These are phyloP conservation scores for Clitopilus hobsonii DNA, from an alignment of 768 basidiomycete genomes.

Conservation along the genomic window DNA sequence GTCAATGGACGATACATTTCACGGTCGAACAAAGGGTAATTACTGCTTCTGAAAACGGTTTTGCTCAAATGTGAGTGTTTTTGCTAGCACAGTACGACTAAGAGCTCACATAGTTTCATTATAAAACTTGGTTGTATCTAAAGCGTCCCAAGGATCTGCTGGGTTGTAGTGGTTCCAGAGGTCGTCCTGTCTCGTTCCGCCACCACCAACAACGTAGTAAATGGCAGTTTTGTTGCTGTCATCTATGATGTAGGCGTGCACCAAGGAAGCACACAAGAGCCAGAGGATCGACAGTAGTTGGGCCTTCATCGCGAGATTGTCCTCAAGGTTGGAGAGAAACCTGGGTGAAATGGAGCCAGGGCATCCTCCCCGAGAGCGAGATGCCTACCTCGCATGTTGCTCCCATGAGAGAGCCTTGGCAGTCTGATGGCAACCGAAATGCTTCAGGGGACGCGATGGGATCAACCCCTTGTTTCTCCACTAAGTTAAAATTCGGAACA, in stretches of 20 bases:
- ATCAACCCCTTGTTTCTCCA: too few relatives aligned
- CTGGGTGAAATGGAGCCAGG: too few relatives aligned
- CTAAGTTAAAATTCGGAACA: too few relatives aligned
- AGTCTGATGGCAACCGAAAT: too few relatives aligned
- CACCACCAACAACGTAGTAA: not conserved
- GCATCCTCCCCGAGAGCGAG: too few relatives aligned
- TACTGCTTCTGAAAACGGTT: not conserved
- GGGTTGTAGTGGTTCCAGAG: not conserved
- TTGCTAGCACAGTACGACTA: not conserved
- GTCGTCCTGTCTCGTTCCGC: not conserved
- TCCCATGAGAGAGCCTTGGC: too few relatives aligned
- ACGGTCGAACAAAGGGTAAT: not conserved
- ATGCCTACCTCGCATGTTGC: not conserved
- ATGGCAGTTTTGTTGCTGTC: not conserved
- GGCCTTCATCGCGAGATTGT: not conserved
- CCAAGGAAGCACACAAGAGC: not conserved
- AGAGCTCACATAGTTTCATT: not conserved
- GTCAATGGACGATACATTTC: not conserved
- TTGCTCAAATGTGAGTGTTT: not conserved
- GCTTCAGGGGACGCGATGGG: too few relatives aligned
- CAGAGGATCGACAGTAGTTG: not conserved
- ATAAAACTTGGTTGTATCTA: not conserved
- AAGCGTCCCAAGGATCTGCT: not conserved
- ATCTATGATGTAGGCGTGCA: not conserved
- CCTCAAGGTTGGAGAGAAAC: not conserved